phyloP scores from a whole-genome alignment of 2,329 filamentous ascomycete species.

The Pyrenochaeta sp. region DNA sequence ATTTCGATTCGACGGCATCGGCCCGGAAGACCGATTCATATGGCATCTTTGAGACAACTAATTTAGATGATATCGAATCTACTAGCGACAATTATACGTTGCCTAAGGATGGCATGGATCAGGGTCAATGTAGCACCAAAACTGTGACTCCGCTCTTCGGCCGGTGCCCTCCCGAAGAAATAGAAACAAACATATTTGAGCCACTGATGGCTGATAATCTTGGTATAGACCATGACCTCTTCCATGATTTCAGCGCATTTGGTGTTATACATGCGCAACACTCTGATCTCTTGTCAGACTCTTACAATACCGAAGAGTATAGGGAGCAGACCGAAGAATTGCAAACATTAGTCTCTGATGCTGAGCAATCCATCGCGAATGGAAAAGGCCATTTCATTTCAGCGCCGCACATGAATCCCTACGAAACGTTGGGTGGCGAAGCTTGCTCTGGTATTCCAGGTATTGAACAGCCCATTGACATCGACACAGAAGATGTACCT shows the following conservation, averaged over 20 bases:
- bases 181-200: no score
- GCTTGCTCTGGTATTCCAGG: no score
- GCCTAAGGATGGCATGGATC: background rate
- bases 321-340: background rate
- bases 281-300: no score
- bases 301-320: no score
- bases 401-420: no score
- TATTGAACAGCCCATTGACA: no score
- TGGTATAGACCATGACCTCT: background rate
- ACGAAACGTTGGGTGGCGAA: no score
- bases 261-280: background rate
- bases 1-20: constrained; percentile 6
- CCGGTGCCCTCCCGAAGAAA: no score
- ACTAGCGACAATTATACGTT: background rate
- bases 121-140: background rate
- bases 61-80: background rate
- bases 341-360: background rate
- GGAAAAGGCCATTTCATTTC: no score
- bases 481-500: no score
- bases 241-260: background rate
- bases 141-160: no score
- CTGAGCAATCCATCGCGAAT: no score
- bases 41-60: background rate
- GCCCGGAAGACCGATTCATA: background rate
- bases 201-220: background rate